phyloP scores from a whole-genome alignment of 2,329 filamentous ascomycete species.

The Alternaria metachromatica region DNA sequence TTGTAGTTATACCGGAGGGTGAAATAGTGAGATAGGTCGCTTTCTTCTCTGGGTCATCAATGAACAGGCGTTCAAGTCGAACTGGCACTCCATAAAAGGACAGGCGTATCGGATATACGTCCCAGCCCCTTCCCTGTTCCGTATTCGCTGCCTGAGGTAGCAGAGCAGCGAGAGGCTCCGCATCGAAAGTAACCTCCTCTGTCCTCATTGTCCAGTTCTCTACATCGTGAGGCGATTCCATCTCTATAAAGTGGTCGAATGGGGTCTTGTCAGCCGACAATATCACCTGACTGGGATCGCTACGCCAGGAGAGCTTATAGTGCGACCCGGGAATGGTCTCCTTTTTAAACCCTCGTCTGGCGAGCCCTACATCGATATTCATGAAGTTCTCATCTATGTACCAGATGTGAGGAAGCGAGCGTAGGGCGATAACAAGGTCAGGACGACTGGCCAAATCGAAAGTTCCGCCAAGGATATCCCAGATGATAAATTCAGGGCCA shows the following conservation, averaged over 20 bases:
- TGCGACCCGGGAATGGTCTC: too few species aligned
- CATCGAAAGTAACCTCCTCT: not conserved
- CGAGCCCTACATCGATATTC: not conserved
- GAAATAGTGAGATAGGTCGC: not conserved
- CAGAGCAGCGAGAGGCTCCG: not conserved
- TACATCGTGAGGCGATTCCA: too few species aligned
- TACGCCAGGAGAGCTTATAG: too few species aligned
- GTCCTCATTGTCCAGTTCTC: too few species aligned
- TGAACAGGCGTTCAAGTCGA: not conserved
- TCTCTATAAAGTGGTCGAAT: not conserved
- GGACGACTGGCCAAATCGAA: not conserved
- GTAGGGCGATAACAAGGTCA: not conserved
- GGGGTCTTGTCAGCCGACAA: too few species aligned
- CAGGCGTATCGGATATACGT: not conserved
- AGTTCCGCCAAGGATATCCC: too few species aligned
- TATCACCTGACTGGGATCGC: too few species aligned
- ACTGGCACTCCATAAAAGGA: not conserved
- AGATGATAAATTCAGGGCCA: too few species aligned
- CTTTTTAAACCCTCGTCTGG: not conserved
- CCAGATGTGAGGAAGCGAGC: too few species aligned
- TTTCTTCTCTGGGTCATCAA: not conserved
- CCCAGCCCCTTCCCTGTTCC: not conserved
- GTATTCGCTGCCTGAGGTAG: not conserved
- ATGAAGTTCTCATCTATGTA: too few species aligned
- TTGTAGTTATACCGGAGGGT: too few species aligned